phyloP scores from a whole-genome alignment of 352 stramenopile genomes.

The Pythium pyrilobum region DNA sequence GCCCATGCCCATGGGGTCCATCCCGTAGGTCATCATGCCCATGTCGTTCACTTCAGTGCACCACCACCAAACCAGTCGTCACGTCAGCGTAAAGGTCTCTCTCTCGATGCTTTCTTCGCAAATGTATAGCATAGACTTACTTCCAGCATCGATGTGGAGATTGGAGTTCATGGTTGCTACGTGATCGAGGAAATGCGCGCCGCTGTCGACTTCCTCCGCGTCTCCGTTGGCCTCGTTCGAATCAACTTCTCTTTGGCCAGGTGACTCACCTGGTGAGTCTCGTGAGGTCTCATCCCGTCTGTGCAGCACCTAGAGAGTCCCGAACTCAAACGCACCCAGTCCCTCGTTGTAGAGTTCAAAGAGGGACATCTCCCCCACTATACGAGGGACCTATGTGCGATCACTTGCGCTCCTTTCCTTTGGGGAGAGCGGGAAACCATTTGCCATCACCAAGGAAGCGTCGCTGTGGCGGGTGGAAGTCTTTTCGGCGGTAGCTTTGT shows the following conservation, averaged over 20 bases:
- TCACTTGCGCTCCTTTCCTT: conserved; percentile 16
- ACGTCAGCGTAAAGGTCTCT: background rate
- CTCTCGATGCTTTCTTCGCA: too few relatives aligned
- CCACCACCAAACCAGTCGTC: background rate
- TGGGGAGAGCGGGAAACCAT: conserved; percentile 2
- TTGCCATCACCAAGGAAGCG: conserved; percentile 7
- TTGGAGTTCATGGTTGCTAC: conserved; percentile 18
- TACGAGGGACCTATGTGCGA: background rate
- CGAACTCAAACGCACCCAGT: background rate
- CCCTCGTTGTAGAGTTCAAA: too few relatives aligned
- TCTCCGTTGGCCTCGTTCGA: background rate
- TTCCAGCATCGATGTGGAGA: conserved; percentile 16
- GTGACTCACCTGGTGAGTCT: too few relatives aligned
- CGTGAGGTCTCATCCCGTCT: background rate
- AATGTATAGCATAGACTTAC: conserved; percentile 4
- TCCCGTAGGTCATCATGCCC: conserved; percentile 53
- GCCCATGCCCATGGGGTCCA: conserved; percentile 40
- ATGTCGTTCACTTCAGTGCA: conserved; percentile 33
- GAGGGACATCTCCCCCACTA: background rate
- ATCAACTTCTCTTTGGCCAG: too few relatives aligned
- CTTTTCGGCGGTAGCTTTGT: too few relatives aligned
- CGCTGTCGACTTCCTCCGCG: too few relatives aligned
- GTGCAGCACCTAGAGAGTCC: background rate
- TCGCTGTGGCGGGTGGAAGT: background rate
- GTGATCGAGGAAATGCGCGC: background rate